Evolutionary conservation across 2,329 filamentous ascomycete species (phyloP), one percentile per base, ranked within the genome.

Genomic region (Coniochaeta hoffmannii): DNA sequence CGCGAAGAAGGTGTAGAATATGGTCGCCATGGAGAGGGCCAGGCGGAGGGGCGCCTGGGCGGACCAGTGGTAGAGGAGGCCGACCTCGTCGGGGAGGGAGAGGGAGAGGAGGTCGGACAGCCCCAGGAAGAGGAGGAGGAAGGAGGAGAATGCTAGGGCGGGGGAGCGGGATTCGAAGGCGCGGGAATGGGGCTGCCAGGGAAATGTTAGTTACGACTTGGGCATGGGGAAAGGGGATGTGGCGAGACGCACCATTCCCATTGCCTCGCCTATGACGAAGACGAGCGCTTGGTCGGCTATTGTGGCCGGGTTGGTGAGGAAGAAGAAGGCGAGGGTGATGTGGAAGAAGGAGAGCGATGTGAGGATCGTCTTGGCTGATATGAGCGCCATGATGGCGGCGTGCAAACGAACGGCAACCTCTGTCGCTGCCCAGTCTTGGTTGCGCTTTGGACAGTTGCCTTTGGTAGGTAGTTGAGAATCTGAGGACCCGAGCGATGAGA

Each of bases 331-430:
- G 51, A 94, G 76, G 6, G 89, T 89, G 61, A 96, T 72, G 73
- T 96, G 89, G 75, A 94, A 90, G 68, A 96, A 81, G 63, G 88
- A 88, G 63, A 96, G 76, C 53, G 85, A 86, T 63, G 89, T 87
- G 64, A 97, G 87, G 69, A 96, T 86, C 9, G 87, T 89, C 66
- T 82, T 87, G 58, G 86, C 85, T 2, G 89, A 91, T 65, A 97
- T 80, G 69, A 95, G 77, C 31, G 84, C 87, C 92, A 97, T 97
- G 59, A 54, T 76, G 64, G 56, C 46, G 19, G 36, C 64, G 55
- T 50, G 17, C 2, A 24, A 36, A 14, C 14, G 14, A 36, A 36
- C 3, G 14, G 9, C 5, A n/a, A n/a, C n/a, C n/a, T n/a, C n/a
- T n/a, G n/a, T n/a, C 15, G 9, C 15, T 36, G 34, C 6, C 34